Evolutionary conservation across 495 filamentous ascomycete species (phyloP).

Genomic region (Achaetomiella virescens): DNA sequence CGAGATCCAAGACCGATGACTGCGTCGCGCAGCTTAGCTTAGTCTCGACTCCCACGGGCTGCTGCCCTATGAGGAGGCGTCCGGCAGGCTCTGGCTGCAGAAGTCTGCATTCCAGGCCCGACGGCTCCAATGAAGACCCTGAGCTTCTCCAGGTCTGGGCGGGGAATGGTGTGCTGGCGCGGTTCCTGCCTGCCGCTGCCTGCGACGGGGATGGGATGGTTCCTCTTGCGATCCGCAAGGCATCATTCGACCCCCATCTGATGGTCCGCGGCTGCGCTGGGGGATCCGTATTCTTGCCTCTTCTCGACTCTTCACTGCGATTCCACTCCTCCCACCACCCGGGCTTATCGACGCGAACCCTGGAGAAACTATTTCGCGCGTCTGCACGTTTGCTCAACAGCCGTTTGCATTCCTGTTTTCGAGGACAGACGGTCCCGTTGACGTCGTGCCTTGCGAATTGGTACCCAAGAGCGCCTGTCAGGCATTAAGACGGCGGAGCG

Average conservation of each 20-base stretch:
- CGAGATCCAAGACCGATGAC: constrained; percentile 21
- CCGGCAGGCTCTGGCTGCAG: constrained; percentile 22
- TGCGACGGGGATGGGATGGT: constrained; percentile 11
- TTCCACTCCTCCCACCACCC: constrained; percentile 1
- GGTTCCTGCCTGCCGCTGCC: constrained; percentile 21
- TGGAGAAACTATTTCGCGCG: not conserved
- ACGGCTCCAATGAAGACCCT: constrained; percentile 24
- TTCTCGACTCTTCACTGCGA: constrained; percentile 12
- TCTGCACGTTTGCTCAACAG: not conserved
- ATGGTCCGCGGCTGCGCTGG: constrained; percentile 4
- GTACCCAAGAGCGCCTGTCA: constrained; percentile 30
- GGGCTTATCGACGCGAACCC: not conserved
- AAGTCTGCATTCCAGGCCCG: constrained; percentile 22
- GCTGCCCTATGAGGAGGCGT: constrained; percentile 23
- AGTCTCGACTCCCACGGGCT: constrained; percentile 12
- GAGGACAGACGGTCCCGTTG: constrained; percentile 4
- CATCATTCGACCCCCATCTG: constrained; percentile 1
- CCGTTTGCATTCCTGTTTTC: constrained; percentile 1
- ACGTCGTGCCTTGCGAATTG: constrained; percentile 17
- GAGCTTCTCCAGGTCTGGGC: constrained; percentile 11
- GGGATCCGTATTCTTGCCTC: not conserved
- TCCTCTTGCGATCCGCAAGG: constrained; percentile 13
- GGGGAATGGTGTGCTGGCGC: constrained; percentile 25
- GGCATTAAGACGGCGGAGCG: constrained; percentile 26
- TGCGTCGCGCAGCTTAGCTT: constrained; percentile 12